These are phyloP conservation scores for Sphenostylis stenocarpa DNA, from an alignment of 306 rosid genomes.

Conservation along the genomic window DNA sequence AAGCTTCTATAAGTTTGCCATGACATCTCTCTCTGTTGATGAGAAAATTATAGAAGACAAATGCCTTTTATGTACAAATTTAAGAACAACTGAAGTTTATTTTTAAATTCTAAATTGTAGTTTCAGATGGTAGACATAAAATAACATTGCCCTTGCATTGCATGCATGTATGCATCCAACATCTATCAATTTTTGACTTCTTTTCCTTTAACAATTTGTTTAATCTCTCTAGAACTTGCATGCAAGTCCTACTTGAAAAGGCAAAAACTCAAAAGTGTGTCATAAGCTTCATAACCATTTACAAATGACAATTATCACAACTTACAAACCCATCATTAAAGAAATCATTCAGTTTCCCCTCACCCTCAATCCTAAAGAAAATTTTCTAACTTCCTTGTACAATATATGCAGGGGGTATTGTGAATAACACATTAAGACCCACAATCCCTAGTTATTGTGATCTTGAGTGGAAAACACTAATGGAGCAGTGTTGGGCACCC, in stretches of 20 bases:
- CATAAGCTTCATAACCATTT: no score
- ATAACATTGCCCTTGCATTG: constrained; percentile 4
- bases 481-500: constrained; percentile 99
- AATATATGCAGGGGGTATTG: constrained; percentile 78
- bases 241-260: no score
- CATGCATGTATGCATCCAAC: constrained; percentile 12
- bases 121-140: background rate
- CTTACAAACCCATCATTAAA: background rate
- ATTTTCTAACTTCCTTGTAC: background rate
- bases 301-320: no score
- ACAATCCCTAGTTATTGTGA: constrained; percentile 81
- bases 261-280: no score
- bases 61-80: background rate
- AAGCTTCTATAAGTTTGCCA: background rate
- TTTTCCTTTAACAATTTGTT: background rate
- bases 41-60: background rate
- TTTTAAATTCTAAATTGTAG: background rate
- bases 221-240: background rate
- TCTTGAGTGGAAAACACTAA: constrained; percentile 74
- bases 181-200: background rate
- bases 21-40: background rate
- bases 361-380: background rate
- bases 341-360: background rate
- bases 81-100: background rate
- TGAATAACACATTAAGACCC: constrained; percentile 90